phyloP scores from a whole-genome alignment of 768 basidiomycete species.

The Boletus edulis region DNA sequence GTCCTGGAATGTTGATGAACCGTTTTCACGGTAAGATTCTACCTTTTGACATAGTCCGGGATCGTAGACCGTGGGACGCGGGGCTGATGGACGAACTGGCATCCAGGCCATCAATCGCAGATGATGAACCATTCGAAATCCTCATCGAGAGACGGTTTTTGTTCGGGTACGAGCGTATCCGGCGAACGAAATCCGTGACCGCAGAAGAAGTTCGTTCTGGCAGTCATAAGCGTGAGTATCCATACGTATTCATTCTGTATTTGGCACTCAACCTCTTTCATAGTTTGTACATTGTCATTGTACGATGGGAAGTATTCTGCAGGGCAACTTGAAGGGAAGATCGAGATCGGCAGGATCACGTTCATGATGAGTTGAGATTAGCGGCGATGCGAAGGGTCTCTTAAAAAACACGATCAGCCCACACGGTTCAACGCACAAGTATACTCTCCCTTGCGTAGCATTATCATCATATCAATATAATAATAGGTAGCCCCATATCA shows the following conservation, averaged over 20 bases:
- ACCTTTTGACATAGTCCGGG: not conserved
- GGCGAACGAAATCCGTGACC: constrained; percentile 3
- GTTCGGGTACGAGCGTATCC: constrained; percentile 12
- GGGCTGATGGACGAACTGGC: not conserved
- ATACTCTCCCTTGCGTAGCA: too few species aligned
- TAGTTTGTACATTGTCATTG: not conserved
- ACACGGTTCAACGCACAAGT: too few species aligned
- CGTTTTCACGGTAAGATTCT: not conserved
- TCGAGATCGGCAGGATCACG: constrained; percentile 6
- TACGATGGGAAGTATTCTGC: not conserved
- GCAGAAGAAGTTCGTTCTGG: not conserved
- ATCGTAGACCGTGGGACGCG: too few species aligned
- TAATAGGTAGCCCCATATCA: too few species aligned
- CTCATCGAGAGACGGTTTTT: constrained; percentile 4
- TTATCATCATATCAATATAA: too few species aligned
- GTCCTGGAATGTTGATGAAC: not conserved
- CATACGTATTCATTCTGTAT: not conserved
- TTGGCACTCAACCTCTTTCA: not conserved
- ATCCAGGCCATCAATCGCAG: constrained; percentile 3
- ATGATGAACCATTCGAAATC: constrained; percentile 7
- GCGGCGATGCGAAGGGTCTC: too few species aligned
- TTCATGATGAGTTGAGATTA: not conserved
- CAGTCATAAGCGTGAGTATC: not conserved
- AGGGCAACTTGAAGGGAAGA: not conserved
- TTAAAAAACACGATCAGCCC: too few species aligned